phyloP scores from a whole-genome alignment of 2,329 filamentous ascomycete genomes.

The Xylariaceae sp. region DNA sequence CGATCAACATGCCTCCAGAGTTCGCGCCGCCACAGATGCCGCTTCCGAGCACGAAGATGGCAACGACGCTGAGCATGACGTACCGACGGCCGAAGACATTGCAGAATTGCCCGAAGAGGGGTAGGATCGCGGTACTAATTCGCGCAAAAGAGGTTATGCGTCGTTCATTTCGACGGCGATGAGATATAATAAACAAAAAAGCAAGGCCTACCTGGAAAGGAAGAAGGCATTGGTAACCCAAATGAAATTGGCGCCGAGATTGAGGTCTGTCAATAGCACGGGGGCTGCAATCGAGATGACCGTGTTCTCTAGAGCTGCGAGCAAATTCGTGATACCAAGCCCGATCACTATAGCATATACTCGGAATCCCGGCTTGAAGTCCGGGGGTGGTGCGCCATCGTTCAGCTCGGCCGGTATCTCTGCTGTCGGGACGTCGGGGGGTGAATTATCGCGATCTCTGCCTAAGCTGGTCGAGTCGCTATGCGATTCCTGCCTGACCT shows the following conservation, averaged over 20 bases:
- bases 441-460: not conserved
- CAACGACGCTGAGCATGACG: not conserved
- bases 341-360: conserved; percentile 25
- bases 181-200: not conserved
- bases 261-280: conserved; percentile 8
- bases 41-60: conserved; percentile 5
- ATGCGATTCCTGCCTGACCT: too few relatives aligned
- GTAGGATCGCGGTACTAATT: conserved; percentile 5
- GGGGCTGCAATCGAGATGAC: conserved; percentile 11
- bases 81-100: conserved; percentile 36
- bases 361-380: conserved; percentile 2
- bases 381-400: too few relatives aligned
- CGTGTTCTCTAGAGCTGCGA: conserved; percentile 15
- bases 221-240: conserved; percentile 19
- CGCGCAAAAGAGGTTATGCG: not conserved
- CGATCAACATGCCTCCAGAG: not conserved
- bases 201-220: not conserved
- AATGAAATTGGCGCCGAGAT: conserved; percentile 11
- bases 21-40: conserved; percentile 14
- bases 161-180: not conserved
- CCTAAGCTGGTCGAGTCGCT: too few relatives aligned
- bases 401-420: too few relatives aligned
- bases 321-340: conserved; percentile 21
- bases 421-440: too few relatives aligned
- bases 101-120: conserved; percentile 39